phyloP scores from a whole-genome alignment of 2,329 filamentous ascomycete species.

The Calonectria pseudoturangicola region DNA sequence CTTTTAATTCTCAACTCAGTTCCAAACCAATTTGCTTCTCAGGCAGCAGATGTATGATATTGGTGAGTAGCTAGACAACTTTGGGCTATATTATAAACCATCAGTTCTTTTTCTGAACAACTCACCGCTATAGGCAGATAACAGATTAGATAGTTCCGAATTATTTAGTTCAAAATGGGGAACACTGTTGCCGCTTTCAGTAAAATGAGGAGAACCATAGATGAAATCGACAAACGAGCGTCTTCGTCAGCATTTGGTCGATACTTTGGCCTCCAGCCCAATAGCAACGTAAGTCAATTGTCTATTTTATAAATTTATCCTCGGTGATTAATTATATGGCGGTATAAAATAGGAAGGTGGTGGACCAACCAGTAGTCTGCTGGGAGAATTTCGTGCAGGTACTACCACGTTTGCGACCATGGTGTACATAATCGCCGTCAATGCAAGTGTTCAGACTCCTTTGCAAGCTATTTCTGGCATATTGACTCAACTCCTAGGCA shows the following conservation, averaged over 20 bases:
- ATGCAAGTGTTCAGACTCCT: conserved; percentile 27
- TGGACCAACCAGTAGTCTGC: conserved; percentile 74
- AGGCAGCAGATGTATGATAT: too few species aligned
- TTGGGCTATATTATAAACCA: background rate
- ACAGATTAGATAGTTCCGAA: background rate
- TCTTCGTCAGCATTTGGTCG: conserved; percentile 41
- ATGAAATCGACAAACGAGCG: conserved; percentile 34
- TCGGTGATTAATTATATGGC: background rate
- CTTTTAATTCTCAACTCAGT: too few species aligned
- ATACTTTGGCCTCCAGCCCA: conserved; percentile 45
- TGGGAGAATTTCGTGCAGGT: conserved; percentile 77
- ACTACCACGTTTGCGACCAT: conserved; percentile 69
- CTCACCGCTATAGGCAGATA: too few species aligned
- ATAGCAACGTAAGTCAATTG: conserved; percentile 40
- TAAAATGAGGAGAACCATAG: background rate
- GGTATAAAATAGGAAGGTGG: conserved; percentile 59
- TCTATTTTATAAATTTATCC: background rate
- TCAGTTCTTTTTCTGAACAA: too few species aligned
- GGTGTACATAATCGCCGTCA: conserved; percentile 54
- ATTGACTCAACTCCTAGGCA: conserved; percentile 27
- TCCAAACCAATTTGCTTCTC: too few species aligned
- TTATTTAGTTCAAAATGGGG: conserved; percentile 29
- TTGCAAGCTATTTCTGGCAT: background rate
- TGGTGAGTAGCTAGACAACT: too few species aligned
- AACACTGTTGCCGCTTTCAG: conserved; percentile 2